Base-by-base conservation (phyloP, 1,284 basidiomycete species). In the Coniferiporia sulphurascens region DNA sequence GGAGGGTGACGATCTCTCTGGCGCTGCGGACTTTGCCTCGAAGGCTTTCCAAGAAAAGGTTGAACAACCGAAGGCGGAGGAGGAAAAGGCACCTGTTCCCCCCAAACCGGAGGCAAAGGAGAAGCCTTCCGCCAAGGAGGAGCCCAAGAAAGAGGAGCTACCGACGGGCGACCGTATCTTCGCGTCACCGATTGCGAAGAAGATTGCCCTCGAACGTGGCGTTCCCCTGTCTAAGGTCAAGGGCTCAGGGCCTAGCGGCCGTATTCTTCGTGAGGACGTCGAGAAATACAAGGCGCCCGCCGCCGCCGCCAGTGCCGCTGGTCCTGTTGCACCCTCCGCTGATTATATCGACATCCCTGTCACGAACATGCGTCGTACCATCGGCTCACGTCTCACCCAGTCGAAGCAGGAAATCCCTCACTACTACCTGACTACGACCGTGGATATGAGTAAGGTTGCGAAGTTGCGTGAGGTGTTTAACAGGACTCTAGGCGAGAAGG, bases 381-480 rank as follows among this genome's bases (percentile, higher is more conserved):
- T 99, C 71, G 97, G 93, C 62, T 70, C 83, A 57, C 92, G 97
- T 66, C 84, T 99, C 65, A 86, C 89, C 2, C 93, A 98, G 78
- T 93, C 91, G 65, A 99, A 98, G 77, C 88, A 91, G 72, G 87
- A 93, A 65, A 72, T 95, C 22, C 97, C 97, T n/a, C 95, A 98
- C 75, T 99, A 97, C 79, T 99, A 98, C 77, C 76, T 99, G 67
- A 98, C 96, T 12, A 83, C 93, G 57, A 93, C 98, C 70, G 83
- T 99, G 73, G 91, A 93, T 78, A 98, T 99, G 95, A 95, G 94
- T 81, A 95, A 94, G 77, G 89, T 96, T 34, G 73, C 91, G 71
- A 98, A 98, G 77, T 83, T 99, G 63, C 84, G 96, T 60, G 87
- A 95, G 74, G 88, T 98, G 63, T 99, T 99, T 81, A 99, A 99